Percentiles rank a stretch among this genome's conserved stretches.
These are phyloP conservation scores for Cymbidium sinense DNA, from an alignment of 106 monocot species.

Conservation along the genomic window DNA sequence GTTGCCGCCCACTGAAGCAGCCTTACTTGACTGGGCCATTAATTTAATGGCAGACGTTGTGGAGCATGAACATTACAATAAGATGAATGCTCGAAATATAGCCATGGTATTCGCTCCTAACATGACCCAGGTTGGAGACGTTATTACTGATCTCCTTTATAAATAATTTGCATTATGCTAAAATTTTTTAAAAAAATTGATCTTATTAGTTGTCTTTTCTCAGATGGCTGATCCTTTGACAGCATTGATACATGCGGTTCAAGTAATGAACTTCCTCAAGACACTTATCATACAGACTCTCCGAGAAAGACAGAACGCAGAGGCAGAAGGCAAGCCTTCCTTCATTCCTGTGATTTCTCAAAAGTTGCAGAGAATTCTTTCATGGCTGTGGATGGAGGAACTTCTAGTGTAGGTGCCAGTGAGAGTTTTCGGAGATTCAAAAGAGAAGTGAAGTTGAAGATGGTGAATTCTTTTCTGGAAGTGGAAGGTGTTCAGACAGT, in stretches of 20 bases:
- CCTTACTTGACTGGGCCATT: slow-evolving; percentile 77
- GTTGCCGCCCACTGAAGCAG: slow-evolving; percentile 65
- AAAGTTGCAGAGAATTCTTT: slow-evolving; percentile 17
- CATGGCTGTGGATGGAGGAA: slow-evolving; percentile 3
- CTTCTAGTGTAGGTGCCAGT: neutral
- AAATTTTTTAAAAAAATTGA: neutral
- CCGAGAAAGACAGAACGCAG: slow-evolving; percentile 48
- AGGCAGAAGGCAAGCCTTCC: slow-evolving; percentile 8
- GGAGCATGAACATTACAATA: slow-evolving; percentile 63
- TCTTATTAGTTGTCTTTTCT: neutral
- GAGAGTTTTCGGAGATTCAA: no score
- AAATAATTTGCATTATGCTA: neutral
- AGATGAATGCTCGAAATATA: slow-evolving; percentile 89
- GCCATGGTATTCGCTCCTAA: slow-evolving; percentile 97
- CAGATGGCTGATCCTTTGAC: slow-evolving; percentile 95
- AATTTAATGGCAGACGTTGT: slow-evolving; percentile 91
- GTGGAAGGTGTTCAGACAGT: slow-evolving; percentile 26
- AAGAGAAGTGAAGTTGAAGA: neutral
- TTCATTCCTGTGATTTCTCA: slow-evolving; percentile 8
- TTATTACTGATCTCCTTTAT: neutral
- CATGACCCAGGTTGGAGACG: slow-evolving; percentile 72
- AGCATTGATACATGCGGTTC: slow-evolving; percentile 86
- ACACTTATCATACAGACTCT: slow-evolving; percentile 58
- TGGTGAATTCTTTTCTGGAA: no score
- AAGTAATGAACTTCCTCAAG: slow-evolving; percentile 91